These are phyloP conservation scores for Verticillium isaacii DNA, from an alignment of 2,329 filamentous ascomycete genomes.

Conservation along the genomic window DNA sequence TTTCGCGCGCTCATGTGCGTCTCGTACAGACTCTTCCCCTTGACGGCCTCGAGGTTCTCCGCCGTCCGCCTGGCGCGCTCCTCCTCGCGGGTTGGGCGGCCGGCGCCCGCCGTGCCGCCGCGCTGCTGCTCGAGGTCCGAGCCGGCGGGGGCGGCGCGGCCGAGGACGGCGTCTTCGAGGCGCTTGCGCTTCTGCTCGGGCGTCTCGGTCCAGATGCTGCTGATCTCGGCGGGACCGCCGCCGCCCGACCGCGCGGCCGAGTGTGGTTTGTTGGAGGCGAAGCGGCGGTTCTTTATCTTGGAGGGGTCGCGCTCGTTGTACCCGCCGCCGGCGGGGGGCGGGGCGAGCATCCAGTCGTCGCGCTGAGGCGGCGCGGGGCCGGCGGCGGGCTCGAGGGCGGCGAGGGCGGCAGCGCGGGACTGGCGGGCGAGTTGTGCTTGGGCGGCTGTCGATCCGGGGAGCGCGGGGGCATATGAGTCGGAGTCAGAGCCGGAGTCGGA, in stretches of 20 bases:
- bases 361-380: conserved; percentile 48
- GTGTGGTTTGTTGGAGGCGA: conserved; percentile 59
- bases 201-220: conserved; percentile 85
- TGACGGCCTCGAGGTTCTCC: conserved; percentile 45
- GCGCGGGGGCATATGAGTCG: conserved; percentile 55
- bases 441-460: conserved; percentile 37
- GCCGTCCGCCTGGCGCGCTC: conserved; percentile 44
- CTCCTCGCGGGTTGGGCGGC: conserved; percentile 37
- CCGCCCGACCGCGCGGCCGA: conserved; percentile 21
- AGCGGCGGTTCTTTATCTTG: conserved; percentile 75
- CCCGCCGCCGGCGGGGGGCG: conserved; percentile 56
- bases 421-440: conserved; percentile 36
- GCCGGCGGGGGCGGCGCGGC: conserved; percentile 49
- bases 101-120: conserved; percentile 45
- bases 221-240: conserved; percentile 41
- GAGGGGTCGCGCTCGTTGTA: conserved; percentile 71
- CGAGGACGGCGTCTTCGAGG: conserved; percentile 77
- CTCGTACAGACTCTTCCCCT: conserved; percentile 56
- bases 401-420: conserved; percentile 30
- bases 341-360: conserved; percentile 81
- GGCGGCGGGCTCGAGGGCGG: conserved; percentile 19
- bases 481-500: conserved; percentile 30
- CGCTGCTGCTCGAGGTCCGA: conserved; percentile 26
- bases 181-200: conserved; percentile 81
- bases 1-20: conserved; percentile 42